Base-by-base conservation (phyloP, 2,329 filamentous ascomycete species). In the Botrytis sinoallii region DNA sequence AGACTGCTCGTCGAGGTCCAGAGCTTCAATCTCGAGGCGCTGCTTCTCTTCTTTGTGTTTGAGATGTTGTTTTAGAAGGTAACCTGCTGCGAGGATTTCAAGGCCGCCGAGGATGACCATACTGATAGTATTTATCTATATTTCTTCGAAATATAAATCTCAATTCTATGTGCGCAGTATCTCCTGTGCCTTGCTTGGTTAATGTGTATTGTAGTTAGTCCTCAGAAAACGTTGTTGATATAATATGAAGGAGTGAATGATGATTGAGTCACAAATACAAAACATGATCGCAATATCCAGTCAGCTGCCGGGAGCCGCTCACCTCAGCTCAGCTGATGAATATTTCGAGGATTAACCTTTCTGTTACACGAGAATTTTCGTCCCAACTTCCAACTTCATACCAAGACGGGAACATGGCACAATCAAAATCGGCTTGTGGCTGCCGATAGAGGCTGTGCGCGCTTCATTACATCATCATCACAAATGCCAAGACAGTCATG, bases 101-200 rank as follows among this genome's bases (percentile, higher is more conserved):
- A 81, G 75, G 0, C 79, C 79, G 29, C 79, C 79, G 81, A 87
- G 29, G 84, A 90, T 16, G 83, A 92, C 69, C 86, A 93, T 74
- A 76, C 48, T 72, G 44, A 25, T 46, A n/a, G 18, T 29, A 22
- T 68, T 14, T 40, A 52, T 32, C 52, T 57, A 32, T 57, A 57
- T 29, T n/a, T 29, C 52, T 16, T 57, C 38, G 18, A 32, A 32
- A 57, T 42, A 9, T 16, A 35, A 25, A 4, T 68, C 48, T 57
- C 38, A 25, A 18, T 44, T 44, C n/a, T 69, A 16, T 42, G 14
- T 29, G 42, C 57, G 38, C 8, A 40, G 4, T 35, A n/a, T 35
- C 35, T 46, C 12, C 55, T 20, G 38, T 72, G 20, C 46, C 29
- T 68, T 57, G 32, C 65, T 32, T 42, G 38, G 48, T 67, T 29